These are phyloP conservation scores for Acephala macrosclerotiorum DNA, from an alignment of 2,329 filamentous ascomycete genomes.

Conservation along the genomic window DNA sequence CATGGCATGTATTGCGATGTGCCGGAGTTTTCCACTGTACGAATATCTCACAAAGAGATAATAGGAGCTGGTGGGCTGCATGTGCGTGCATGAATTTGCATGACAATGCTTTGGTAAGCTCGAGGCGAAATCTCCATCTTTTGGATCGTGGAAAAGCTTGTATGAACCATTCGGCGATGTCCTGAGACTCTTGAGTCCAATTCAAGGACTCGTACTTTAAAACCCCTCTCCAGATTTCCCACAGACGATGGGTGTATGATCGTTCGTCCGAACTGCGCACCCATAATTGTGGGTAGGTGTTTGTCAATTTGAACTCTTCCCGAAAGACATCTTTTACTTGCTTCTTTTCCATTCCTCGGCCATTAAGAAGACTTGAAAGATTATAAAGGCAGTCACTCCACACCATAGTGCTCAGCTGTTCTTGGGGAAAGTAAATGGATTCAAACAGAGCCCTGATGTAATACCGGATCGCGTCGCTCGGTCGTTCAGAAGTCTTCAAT, in stretches of 20 bases:
- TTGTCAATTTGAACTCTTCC: neutral
- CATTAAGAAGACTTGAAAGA: neutral
- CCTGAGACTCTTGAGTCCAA: neutral
- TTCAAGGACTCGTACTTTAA: neutral
- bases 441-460: neutral
- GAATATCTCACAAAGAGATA: neutral
- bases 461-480: neutral
- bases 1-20: neutral
- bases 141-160: neutral
- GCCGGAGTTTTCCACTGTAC: neutral
- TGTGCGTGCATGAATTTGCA: neutral
- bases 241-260: neutral
- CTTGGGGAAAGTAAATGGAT: neutral
- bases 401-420: neutral
- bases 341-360: neutral
- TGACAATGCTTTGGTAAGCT: neutral
- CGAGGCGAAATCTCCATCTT: neutral
- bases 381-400: neutral
- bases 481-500: neutral
- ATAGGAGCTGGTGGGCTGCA: neutral
- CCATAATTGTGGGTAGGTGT: neutral
- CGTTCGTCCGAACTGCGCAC: neutral
- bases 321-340: neutral
- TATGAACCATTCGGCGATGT: neutral
- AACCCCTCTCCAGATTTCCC: neutral